These are phyloP conservation scores for Raddia distichophylla DNA, from an alignment of 176 grass and related monocot species.

Conservation along the genomic window DNA sequence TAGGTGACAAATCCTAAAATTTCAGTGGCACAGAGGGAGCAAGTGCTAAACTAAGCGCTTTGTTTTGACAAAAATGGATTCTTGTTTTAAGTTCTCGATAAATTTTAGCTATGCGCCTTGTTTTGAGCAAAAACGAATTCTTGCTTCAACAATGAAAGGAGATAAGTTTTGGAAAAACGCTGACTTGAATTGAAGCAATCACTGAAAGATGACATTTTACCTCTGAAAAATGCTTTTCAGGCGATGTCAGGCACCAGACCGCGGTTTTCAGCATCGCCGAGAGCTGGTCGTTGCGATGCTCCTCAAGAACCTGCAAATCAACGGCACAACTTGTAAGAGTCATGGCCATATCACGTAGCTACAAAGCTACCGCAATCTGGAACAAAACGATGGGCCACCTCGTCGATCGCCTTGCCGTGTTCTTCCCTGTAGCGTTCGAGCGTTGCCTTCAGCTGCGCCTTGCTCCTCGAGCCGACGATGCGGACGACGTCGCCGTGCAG, in stretches of 20 bases:
- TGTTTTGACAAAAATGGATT: no score
- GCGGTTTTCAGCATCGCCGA: constrained; percentile 62
- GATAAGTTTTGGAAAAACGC: no score
- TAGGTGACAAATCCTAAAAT: no score
- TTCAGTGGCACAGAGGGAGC: no score
- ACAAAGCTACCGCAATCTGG: not conserved
- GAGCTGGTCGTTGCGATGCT: constrained; percentile 38
- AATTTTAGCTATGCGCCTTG: no score
- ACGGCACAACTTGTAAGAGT: not conserved
- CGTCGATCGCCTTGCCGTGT: constrained; percentile 66
- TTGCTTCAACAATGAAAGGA: no score
- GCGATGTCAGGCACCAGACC: constrained; percentile 70
- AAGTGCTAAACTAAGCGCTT: no score
- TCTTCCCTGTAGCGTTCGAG: constrained; percentile 60
- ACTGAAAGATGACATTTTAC: constrained; percentile 19
- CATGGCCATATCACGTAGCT: no score
- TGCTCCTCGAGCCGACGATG: constrained; percentile 77
- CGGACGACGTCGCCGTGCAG: constrained; percentile 60
- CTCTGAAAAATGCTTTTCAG: constrained; percentile 89
- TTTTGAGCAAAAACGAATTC: no score
- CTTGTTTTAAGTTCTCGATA: no score
- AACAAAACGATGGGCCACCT: constrained; percentile 29
- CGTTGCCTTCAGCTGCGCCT: constrained; percentile 70
- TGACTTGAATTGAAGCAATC: no score
- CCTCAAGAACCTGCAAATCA: constrained; percentile 42